Conservation (phyloP, 2,329 filamentous ascomycete species). For the Fusarium bactridioides region DNA sequence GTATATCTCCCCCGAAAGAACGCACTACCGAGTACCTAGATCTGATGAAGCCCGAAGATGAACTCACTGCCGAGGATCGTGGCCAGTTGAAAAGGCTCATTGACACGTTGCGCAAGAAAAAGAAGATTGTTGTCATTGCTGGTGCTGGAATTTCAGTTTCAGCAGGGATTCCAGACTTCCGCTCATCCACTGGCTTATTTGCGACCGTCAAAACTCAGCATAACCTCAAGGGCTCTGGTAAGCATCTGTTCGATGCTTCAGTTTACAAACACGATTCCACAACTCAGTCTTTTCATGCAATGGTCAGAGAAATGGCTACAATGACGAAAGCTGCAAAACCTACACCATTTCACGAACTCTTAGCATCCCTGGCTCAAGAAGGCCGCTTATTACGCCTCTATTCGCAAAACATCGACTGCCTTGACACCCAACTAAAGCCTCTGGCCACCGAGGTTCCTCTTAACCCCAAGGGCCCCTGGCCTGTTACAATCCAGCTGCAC, state of each 20-base stretch:
- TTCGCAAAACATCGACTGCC: constrained; percentile 95
- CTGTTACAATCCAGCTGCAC: constrained; percentile 90
- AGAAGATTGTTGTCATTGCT: constrained; percentile 96
- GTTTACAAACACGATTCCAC: constrained; percentile 93
- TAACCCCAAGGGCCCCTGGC: constrained; percentile 87
- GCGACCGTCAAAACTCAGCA: constrained; percentile 84
- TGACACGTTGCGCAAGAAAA: constrained; percentile 81
- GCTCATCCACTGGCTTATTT: constrained; percentile 90
- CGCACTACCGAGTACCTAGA: constrained; percentile 86
- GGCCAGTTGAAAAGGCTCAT: constrained; percentile 74
- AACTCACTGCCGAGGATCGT: constrained; percentile 54
- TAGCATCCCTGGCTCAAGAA: constrained; percentile 88
- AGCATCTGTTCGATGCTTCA: constrained; percentile 95
- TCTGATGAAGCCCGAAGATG: constrained; percentile 62
- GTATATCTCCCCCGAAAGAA: constrained; percentile 66
- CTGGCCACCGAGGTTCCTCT: constrained; percentile 83
- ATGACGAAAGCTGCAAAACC: constrained; percentile 80
- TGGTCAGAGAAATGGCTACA: constrained; percentile 88
- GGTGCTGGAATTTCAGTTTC: constrained; percentile 97
- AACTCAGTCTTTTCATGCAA: constrained; percentile 91
- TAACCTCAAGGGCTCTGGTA: constrained; percentile 87
- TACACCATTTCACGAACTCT: constrained; percentile 90
- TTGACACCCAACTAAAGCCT: constrained; percentile 85
- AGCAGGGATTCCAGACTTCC: constrained; percentile 96
- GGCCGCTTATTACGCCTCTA: constrained; percentile 89